A percentile compares a stretch with the other conserved stretches of the same genome.
phyloP scores from a whole-genome alignment of 148 eudicot species.

The Amaranthus hypochondriacus region DNA sequence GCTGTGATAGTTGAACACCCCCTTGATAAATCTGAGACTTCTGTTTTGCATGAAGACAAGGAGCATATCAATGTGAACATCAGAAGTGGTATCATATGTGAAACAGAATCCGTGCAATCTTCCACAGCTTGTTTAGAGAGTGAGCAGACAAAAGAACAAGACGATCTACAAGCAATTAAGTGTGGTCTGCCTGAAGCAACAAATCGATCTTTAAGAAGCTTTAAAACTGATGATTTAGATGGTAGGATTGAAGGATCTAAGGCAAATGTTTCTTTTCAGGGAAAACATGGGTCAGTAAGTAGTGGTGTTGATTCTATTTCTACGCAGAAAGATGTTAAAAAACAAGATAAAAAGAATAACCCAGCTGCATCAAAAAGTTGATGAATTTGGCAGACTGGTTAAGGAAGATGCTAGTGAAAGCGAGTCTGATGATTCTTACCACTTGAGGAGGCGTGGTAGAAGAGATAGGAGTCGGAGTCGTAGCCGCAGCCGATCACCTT shows the following conservation, averaged over 20 bases:
- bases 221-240: slow-evolving; percentile 21
- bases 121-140: slow-evolving; percentile 15
- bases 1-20: slow-evolving; percentile 27
- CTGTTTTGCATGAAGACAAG: slow-evolving; percentile 24
- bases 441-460: slow-evolving; percentile 46
- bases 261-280: slow-evolving; percentile 14
- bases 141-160: slow-evolving; percentile 11
- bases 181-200: slow-evolving; percentile 16
- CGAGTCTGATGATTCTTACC: slow-evolving; percentile 58
- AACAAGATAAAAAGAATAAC: slow-evolving; percentile 29
- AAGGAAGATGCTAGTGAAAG: slow-evolving; percentile 72
- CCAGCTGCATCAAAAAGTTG: slow-evolving; percentile 48
- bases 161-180: slow-evolving; percentile 16
- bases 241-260: slow-evolving; percentile 27
- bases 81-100: slow-evolving; percentile 21
- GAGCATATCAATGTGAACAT: slow-evolving; percentile 19
- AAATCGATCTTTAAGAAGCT: slow-evolving; percentile 16
- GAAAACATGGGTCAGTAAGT: slow-evolving; percentile 26
- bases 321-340: slow-evolving; percentile 25
- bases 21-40: slow-evolving; percentile 16
- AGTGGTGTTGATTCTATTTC: slow-evolving; percentile 23
- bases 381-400: slow-evolving; percentile 86
- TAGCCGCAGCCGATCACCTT: slow-evolving; percentile 71
- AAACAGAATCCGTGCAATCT: slow-evolving; percentile 24
- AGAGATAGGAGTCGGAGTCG: slow-evolving; percentile 56